phyloP scores from a whole-genome alignment of 2,329 filamentous ascomycete species.

The Proliferodiscus dingleyae region DNA sequence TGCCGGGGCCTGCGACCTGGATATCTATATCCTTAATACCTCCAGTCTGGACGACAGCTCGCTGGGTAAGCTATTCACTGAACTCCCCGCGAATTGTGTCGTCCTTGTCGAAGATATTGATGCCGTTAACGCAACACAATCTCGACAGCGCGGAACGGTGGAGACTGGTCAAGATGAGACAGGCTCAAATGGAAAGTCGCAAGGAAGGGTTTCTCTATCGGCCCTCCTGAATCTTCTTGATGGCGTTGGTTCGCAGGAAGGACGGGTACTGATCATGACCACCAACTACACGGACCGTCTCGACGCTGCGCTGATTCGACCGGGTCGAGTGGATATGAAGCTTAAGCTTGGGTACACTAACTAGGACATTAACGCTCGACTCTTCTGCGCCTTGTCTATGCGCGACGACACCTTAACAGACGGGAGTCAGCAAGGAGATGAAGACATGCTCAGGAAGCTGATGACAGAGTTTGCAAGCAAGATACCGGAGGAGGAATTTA shows the following conservation, averaged over 20 bases:
- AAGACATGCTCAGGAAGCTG: conserved; percentile 10
- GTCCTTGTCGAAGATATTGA: conserved; percentile 72
- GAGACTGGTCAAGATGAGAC: conserved; percentile 9
- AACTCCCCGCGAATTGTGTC: conserved; percentile 62
- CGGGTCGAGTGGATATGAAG: conserved; percentile 71
- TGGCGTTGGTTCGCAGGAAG: conserved; percentile 58
- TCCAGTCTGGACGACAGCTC: conserved; percentile 59
- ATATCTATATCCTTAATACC: conserved; percentile 65
- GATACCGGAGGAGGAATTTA: conserved; percentile 47
- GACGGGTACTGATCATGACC: conserved; percentile 63
- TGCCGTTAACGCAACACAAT: conserved; percentile 33
- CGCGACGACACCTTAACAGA: conserved; percentile 39
- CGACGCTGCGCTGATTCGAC: conserved; percentile 54
- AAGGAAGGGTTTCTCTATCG: conserved; percentile 46
- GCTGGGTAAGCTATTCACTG: conserved; percentile 55
- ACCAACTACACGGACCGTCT: conserved; percentile 58
- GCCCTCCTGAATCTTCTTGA: conserved; percentile 65
- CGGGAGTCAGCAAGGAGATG: conserved; percentile 10
- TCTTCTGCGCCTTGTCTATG: conserved; percentile 32
- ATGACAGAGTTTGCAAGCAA: conserved; percentile 42
- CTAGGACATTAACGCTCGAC: conserved; percentile 30
- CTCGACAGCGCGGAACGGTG: conserved; percentile 9
- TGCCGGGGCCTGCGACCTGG: conserved; percentile 62
- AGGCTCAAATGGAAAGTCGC: conserved; percentile 9
- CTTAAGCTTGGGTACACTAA: conserved; percentile 65